phyloP scores from a whole-genome alignment of 2,329 filamentous ascomycete species.

The Leptographium radiaticola region DNA sequence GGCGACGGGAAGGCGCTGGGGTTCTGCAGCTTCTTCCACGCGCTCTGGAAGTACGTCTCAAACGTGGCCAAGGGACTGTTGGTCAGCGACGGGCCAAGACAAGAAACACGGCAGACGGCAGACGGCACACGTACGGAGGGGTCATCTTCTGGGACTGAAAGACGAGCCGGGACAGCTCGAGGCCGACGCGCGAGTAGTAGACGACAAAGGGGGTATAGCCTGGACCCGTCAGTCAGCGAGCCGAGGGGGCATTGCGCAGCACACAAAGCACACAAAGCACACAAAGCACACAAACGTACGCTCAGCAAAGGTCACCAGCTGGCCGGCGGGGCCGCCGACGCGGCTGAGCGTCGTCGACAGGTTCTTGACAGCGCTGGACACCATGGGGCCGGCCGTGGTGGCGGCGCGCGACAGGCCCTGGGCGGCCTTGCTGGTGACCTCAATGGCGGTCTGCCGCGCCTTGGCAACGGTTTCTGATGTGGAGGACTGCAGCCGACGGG shows the following conservation, averaged over 20 bases:
- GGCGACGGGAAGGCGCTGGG: slow-evolving; percentile 29
- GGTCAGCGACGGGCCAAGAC: neutral
- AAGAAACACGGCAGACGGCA: slow-evolving; percentile 12
- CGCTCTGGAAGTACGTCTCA: slow-evolving; percentile 72
- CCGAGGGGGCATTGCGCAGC: neutral
- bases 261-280: neutral
- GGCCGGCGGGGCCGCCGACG: slow-evolving; percentile 73
- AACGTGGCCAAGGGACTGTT: slow-evolving; percentile 64
- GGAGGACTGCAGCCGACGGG: slow-evolving; percentile 49
- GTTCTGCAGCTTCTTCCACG: slow-evolving; percentile 54
- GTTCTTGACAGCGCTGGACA: slow-evolving; percentile 59
- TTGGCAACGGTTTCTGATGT: slow-evolving; percentile 29
- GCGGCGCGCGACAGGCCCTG: slow-evolving; percentile 56
- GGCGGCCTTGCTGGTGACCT: slow-evolving; percentile 28
- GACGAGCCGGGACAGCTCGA: slow-evolving; percentile 80
- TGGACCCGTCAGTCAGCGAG: slow-evolving; percentile 21
- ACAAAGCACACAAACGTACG: slow-evolving; percentile 45
- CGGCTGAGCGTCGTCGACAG: slow-evolving; percentile 54
- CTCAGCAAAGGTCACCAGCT: slow-evolving; percentile 67
- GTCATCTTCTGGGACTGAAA: slow-evolving; percentile 82
- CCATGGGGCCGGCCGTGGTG: slow-evolving; percentile 64
- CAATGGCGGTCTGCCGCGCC: slow-evolving; percentile 26
- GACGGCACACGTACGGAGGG: slow-evolving; percentile 66
- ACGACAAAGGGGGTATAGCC: slow-evolving; percentile 74
- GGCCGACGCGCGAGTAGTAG: slow-evolving; percentile 83